Evolutionary conservation across 2,329 filamentous ascomycete genomes (phyloP).

Genomic region (Clonostachys byssicola): DNA sequence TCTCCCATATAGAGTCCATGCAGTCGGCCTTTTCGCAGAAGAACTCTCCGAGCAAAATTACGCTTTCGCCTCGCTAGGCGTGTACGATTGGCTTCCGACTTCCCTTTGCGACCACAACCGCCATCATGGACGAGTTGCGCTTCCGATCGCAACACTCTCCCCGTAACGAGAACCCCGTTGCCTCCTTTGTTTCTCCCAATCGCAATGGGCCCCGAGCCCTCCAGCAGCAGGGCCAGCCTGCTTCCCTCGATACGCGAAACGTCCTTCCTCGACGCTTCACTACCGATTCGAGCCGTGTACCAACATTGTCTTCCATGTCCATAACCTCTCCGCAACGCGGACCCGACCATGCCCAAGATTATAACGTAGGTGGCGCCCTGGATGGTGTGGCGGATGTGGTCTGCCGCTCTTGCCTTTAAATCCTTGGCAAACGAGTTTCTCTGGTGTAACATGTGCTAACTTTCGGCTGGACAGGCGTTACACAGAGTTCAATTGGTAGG

Average conservation of each 20-base stretch:
- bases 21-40: too few relatives aligned
- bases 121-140: slow-evolving; percentile 19
- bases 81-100: background rate
- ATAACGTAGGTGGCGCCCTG: background rate
- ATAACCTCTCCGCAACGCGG: slow-evolving; percentile 38
- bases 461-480: slow-evolving; percentile 41
- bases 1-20: too few relatives aligned
- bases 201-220: slow-evolving; percentile 64
- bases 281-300: slow-evolving; percentile 80
- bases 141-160: slow-evolving; percentile 75
- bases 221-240: slow-evolving; percentile 37
- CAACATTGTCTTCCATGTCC: slow-evolving; percentile 58
- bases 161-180: slow-evolving; percentile 69
- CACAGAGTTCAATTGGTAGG: slow-evolving; percentile 77
- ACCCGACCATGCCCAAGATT: slow-evolving; percentile 13
- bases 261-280: slow-evolving; percentile 89
- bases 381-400: background rate
- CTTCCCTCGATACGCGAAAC: slow-evolving; percentile 66
- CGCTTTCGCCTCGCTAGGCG: background rate
- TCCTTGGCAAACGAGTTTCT: too few relatives aligned
- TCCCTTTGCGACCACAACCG: background rate
- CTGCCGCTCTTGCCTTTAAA: too few relatives aligned
- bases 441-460: too few relatives aligned
- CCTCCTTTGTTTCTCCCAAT: slow-evolving; percentile 66
- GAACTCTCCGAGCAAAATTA: too few relatives aligned